Conservation (phyloP, 352 stramenopile genomes). For the Lagenidium giganteum region DNA sequence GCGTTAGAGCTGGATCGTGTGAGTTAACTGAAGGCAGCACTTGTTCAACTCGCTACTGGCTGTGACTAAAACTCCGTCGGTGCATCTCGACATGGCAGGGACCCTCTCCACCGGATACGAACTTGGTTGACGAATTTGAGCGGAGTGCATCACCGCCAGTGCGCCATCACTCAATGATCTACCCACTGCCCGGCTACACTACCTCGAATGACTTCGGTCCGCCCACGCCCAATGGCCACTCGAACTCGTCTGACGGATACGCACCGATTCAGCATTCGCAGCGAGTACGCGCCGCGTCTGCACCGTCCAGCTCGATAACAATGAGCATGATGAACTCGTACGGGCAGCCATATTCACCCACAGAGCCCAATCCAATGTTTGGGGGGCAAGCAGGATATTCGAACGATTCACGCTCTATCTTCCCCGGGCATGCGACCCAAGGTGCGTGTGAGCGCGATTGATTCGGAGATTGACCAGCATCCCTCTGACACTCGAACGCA, state of each 20-base stretch:
- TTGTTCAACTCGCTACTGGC: no score
- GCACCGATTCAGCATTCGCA: constrained; percentile 9
- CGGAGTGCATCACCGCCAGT: constrained; percentile 17
- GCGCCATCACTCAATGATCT: constrained; percentile 27
- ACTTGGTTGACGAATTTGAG: constrained; percentile 33
- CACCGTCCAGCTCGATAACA: constrained; percentile 1
- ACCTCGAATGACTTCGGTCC: constrained; percentile 8
- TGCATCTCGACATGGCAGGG: no score
- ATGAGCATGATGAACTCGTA: constrained; percentile 23
- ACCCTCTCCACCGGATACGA: no score
- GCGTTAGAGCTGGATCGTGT: constrained; percentile 27
- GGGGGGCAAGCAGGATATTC: neutral
- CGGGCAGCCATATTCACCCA: constrained; percentile 1
- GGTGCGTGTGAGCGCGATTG: constrained; percentile 2
- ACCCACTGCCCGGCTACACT: constrained; percentile 22
- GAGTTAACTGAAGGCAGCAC: constrained; percentile 18
- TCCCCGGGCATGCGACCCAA: constrained; percentile 5
- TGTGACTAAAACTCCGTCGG: no score
- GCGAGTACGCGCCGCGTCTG: constrained; percentile 21
- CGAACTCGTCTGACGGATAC: constrained; percentile 11
- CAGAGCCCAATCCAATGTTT: constrained; percentile 8
- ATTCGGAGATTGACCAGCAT: constrained; percentile 1
- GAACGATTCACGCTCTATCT: constrained; percentile 9
- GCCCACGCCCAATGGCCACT: neutral
- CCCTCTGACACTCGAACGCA: constrained; percentile 6